Conservation (phyloP, 805 yeast species). For the Starmerella vitae region DNA sequence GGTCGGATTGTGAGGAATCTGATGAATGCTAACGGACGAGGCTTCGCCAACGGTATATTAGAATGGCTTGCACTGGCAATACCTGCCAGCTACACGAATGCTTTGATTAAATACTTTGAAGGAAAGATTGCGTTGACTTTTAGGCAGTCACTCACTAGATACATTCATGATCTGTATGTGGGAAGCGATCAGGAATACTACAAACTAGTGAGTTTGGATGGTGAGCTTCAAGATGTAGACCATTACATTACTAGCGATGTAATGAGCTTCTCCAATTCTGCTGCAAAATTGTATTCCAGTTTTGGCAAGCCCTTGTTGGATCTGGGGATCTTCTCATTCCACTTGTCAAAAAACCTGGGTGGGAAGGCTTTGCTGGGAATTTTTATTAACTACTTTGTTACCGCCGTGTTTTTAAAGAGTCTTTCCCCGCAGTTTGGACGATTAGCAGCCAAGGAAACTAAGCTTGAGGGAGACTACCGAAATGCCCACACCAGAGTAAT, state of each 20-base stretch:
- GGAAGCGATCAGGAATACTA: slow-evolving; percentile 72
- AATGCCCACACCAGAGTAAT: slow-evolving; percentile 75
- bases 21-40: slow-evolving; percentile 63
- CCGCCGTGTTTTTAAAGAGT: slow-evolving; percentile 59
- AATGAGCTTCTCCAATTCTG: slow-evolving; percentile 62
- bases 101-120: slow-evolving; percentile 72
- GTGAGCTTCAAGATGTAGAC: slow-evolving; percentile 55
- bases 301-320: slow-evolving; percentile 89
- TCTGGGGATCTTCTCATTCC: slow-evolving; percentile 66
- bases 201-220: slow-evolving; percentile 49
- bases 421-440: slow-evolving; percentile 78
- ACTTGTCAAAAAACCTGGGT: slow-evolving; percentile 74
- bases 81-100: slow-evolving; percentile 86
- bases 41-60: slow-evolving; percentile 60
- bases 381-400: slow-evolving; percentile 61
- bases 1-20: slow-evolving; percentile 85
- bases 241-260: slow-evolving; percentile 80
- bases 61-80: slow-evolving; percentile 85
- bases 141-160: slow-evolving; percentile 69
- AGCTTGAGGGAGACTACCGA: slow-evolving; percentile 77
- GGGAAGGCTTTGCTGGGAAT: slow-evolving; percentile 75
- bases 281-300: slow-evolving; percentile 71
- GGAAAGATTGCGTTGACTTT: slow-evolving; percentile 66
- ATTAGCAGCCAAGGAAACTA: slow-evolving; percentile 56
- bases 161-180: slow-evolving; percentile 79